phyloP scores from a whole-genome alignment of 225 moss, liverwort and hornwort genomes.

The Bryoerythrophyllum caledonicum region DNA sequence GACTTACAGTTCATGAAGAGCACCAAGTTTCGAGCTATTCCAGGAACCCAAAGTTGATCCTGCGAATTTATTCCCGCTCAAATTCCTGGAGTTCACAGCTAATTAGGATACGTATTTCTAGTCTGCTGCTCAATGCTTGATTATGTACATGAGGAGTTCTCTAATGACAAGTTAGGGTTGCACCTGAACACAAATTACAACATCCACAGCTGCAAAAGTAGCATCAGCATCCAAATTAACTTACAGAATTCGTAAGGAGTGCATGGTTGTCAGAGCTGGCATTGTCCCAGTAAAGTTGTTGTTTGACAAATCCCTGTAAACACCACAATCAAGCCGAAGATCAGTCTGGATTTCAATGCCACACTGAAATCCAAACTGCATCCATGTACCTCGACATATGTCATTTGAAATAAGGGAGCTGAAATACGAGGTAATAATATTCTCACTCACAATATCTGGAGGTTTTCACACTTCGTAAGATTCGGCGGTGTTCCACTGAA shows the following conservation, averaged over 20 bases:
- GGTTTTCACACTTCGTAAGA: background rate
- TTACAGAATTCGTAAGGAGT: background rate
- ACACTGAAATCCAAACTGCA: background rate
- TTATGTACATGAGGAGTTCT: background rate
- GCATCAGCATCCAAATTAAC: background rate
- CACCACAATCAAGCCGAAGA: background rate
- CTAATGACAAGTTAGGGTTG: background rate
- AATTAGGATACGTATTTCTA: background rate
- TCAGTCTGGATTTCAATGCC: background rate
- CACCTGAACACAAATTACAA: background rate
- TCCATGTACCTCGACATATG: no score
- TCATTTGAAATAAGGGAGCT: background rate
- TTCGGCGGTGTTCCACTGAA: background rate
- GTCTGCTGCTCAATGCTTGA: background rate
- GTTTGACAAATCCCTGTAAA: slow-evolving; percentile 4
- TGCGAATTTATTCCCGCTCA: slow-evolving; percentile 20
- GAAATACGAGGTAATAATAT: background rate
- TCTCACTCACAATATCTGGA: slow-evolving; percentile 26
- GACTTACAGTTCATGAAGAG: slow-evolving; percentile 18
- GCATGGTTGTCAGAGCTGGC: background rate
- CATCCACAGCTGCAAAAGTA: background rate
- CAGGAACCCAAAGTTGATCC: background rate
- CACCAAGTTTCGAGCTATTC: background rate
- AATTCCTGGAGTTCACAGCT: slow-evolving; percentile 8
- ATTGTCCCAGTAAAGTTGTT: background rate